Evolutionary conservation across 306 rosid species (phyloP).

Genomic region (Fragaria iinumae): DNA sequence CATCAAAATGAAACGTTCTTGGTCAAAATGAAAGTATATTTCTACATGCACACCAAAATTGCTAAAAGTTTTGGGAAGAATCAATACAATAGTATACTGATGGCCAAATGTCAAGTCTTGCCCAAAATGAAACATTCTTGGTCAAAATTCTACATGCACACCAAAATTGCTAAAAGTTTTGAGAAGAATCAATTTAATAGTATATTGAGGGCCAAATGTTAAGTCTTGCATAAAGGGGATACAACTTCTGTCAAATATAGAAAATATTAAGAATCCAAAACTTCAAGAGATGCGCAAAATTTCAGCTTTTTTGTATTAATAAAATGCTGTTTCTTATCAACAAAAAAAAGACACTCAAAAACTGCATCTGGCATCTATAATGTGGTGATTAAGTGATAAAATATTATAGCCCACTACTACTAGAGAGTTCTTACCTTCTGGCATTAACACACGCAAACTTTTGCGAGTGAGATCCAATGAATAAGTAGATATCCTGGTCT

Average conservation of each 20-base stretch:
- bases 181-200: not conserved
- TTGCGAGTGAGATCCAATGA: conserved; percentile 87
- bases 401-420: conserved; percentile 6
- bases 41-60: not conserved
- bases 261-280: not conserved
- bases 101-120: too few relatives aligned
- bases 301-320: too few relatives aligned
- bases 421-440: conserved; percentile 52
- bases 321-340: too few relatives aligned
- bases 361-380: not conserved
- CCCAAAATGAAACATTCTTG: too few relatives aligned
- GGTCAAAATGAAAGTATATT: conserved; percentile 12
- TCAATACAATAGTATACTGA: not conserved
- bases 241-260: not conserved
- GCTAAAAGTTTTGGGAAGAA: not conserved
- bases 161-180: not conserved
- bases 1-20: not conserved
- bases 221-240: not conserved
- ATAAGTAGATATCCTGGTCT: conserved; percentile 53
- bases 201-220: not conserved
- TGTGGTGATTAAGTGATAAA: not conserved
- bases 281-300: not conserved
- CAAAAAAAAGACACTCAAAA: not conserved
- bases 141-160: not conserved
- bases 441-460: conserved; percentile 80